Conservation (phyloP, 1,139 yeast species). For the Yamadazyma dushanensis region DNA sequence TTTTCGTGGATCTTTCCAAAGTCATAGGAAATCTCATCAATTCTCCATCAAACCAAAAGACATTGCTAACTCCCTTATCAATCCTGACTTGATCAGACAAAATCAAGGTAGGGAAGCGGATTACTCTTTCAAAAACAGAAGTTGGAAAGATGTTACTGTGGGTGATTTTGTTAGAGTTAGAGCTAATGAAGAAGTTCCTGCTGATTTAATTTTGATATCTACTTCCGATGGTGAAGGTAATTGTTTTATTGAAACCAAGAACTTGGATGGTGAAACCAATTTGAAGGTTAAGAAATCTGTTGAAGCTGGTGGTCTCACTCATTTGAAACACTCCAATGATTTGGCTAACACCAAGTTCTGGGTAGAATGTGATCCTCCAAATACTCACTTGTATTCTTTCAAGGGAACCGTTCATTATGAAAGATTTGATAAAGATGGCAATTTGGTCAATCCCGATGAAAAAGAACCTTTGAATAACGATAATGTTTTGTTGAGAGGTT, state of each 20-base stretch:
- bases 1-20: conserved; percentile 13
- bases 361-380: conserved; percentile 91
- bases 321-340: conserved; percentile 66
- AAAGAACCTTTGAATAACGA: conserved; percentile 78
- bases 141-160: conserved; percentile 87
- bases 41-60: conserved; percentile 18
- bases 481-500: conserved; percentile 84
- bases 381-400: conserved; percentile 78
- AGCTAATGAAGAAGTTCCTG: conserved; percentile 91
- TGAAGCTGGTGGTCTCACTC: conserved; percentile 58
- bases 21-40: conserved; percentile 16
- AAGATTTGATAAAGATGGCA: conserved; percentile 38
- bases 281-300: conserved; percentile 78
- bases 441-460: conserved; percentile 43
- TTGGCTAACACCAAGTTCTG: conserved; percentile 74
- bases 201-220: conserved; percentile 77
- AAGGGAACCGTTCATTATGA: conserved; percentile 79
- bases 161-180: conserved; percentile 87
- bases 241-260: conserved; percentile 91
- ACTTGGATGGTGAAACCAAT: conserved; percentile 95
- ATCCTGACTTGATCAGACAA: conserved; percentile 24
- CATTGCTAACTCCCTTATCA: conserved; percentile 29
- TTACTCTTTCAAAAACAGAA: conserved; percentile 56
- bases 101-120: conserved; percentile 17
- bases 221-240: conserved; percentile 89